Base-by-base conservation (phyloP, 2,329 filamentous ascomycete species). In the Saccharata proteae region DNA sequence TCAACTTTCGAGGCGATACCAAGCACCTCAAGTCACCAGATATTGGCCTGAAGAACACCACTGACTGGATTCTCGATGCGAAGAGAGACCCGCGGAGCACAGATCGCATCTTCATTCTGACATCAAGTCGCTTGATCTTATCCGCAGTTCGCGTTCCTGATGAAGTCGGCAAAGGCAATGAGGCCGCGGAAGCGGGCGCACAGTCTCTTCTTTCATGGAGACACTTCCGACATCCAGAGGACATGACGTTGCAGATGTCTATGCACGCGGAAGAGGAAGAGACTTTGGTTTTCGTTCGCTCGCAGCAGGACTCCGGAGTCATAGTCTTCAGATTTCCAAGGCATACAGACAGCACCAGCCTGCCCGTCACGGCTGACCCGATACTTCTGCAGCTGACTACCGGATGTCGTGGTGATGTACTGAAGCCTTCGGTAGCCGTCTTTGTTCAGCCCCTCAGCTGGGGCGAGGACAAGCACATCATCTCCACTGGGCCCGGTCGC, bases 71-170 rank as follows among this genome's bases (percentile, higher is more conserved):
- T 28, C 47, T 83, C 35, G 69, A 79, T 43, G 45, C 75, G 2
- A 61, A 62, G 39, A 43, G 51, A 6, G 69, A 68, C 35, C 62
- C 64, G 1, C 44, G 50, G 3, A 55, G 65, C 32, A 52, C 58
- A 4, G 55, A 59, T 16, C 63, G 70, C n/a, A 43, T 74, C 2
- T 69, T 75, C 35, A 54, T 80, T 7, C 53, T 81, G 26, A 81
- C 74, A 1, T 64, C 62, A 9, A 58, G 57, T 1, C 57, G 56
- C 16, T 34, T 79, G 1, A 54, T 65, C 19, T 61, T 69, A 55
- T 40, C 72, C n/a, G 55, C 64, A 28, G 43, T 69, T 12, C 47
- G 40, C 6, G 42, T 45, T 14, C 35, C 51, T 13, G 47, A 48
- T 20, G 43, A 51, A 22, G 38, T 31, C 15, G 26, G 34, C 13